Evolutionary conservation across 306 rosid species (phyloP), one percentile per base, ranked within the genome.

Genomic region (Pterocarpus santalinus): DNA sequence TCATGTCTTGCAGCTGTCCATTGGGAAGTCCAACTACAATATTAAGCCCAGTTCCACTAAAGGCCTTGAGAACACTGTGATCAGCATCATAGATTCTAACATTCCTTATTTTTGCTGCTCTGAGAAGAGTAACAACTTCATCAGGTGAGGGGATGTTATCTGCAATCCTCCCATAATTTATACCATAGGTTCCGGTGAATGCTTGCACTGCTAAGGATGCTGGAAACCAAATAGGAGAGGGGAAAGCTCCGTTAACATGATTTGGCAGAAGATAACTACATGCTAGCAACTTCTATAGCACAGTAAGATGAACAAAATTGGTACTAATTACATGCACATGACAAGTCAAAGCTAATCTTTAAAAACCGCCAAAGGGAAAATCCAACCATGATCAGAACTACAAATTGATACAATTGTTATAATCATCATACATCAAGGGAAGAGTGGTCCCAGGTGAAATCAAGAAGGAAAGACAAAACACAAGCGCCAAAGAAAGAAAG

Each of bases 111-210:
- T 89, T 93, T 39, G 94, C 89, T 66, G 95, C 94, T 88, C 90
- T 89, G 80, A 95, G 97, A 80, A 95, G 99, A 73, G 91, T 72
- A 65, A 79, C 97, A 87, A 95, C 99, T 87, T 95, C 51, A 60
- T 95, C 94, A 12, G 99, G 99, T 7, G 99, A 83, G 8, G 95
- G 99, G 53, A 92, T 90, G 90, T 95, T 95, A 77, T 95, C 87
- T 14, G 97, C 97, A 81, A 92, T 83, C 79, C 94, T 88, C 69
- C 99, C 99, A 75, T 95, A 95, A 86, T 95, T 95, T 77, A 92
- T 93, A 68, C 97, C 99, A 66, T 95, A 95, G 0, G 97, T 90
- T 73, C 98, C 99, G 0, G 97, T 90, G 82, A 89, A 93, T n/a
- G 97, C 95, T 86, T 90, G 88, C 79, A 85, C 92, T 2, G 79